Evolutionary conservation across 1,284 basidiomycete species (phyloP).

Genomic region (Somion occarium): DNA sequence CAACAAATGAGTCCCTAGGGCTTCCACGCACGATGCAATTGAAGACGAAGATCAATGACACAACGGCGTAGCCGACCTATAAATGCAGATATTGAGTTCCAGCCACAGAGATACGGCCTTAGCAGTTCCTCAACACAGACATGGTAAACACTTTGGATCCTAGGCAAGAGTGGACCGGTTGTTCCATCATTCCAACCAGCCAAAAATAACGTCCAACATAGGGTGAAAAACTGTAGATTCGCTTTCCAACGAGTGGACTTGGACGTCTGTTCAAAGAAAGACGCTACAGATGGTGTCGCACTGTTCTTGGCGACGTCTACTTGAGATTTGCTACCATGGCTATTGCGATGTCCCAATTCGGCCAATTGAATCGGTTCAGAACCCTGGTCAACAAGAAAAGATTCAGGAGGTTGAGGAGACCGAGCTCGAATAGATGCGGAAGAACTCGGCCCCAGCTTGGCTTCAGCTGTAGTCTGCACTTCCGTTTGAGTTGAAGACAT

Average conservation of each 20-base stretch:
- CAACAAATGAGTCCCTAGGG: neutral
- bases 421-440: neutral
- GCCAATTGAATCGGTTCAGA: slow-evolving; percentile 1
- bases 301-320: neutral
- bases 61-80: slow-evolving; percentile 38
- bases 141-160: slow-evolving; percentile 48
- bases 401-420: slow-evolving; percentile 1
- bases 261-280: neutral
- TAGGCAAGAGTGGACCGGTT: slow-evolving; percentile 52
- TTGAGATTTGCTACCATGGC: neutral
- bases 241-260: slow-evolving; percentile 8
- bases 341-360: neutral
- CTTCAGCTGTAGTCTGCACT: neutral
- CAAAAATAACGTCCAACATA: slow-evolving; percentile 39
- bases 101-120: neutral
- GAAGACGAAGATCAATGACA: slow-evolving; percentile 56
- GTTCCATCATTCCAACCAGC: slow-evolving; percentile 60
- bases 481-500: neutral
- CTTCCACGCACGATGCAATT: slow-evolving; percentile 39
- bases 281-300: neutral
- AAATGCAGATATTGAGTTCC: slow-evolving; percentile 2
- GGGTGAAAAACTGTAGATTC: slow-evolving; percentile 32
- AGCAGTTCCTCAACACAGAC: slow-evolving; percentile 22
- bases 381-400: neutral
- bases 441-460: neutral